Evolutionary conservation across 352 stramenopile genomes (phyloP).

Genomic region (Pythium brachiatum): DNA sequence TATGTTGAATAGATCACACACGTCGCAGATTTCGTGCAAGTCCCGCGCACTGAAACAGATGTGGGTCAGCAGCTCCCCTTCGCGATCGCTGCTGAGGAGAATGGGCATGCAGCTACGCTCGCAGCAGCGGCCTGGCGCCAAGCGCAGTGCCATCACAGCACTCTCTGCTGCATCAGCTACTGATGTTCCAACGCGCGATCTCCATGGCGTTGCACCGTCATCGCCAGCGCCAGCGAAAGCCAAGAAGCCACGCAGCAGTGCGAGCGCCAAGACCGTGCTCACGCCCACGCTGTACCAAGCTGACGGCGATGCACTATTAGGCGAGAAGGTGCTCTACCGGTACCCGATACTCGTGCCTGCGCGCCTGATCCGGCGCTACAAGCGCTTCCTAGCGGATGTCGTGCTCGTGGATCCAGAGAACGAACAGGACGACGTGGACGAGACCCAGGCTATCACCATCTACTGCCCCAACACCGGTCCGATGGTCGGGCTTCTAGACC

Average conservation of each 20-base stretch:
- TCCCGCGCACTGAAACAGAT: not conserved
- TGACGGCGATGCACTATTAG: not conserved
- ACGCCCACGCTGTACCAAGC: constrained; percentile 1
- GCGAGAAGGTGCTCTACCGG: constrained; percentile 38
- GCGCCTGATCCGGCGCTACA: constrained; percentile 70
- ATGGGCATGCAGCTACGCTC: constrained; percentile 43
- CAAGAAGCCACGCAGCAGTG: constrained; percentile 25
- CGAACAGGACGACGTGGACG: constrained; percentile 11
- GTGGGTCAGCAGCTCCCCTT: not conserved
- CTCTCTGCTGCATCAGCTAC: not conserved
- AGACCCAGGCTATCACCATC: constrained; percentile 53
- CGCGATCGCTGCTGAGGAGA: not conserved
- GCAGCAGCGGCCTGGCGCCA: constrained; percentile 1
- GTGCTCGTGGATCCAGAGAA: constrained; percentile 39
- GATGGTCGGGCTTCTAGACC: constrained; percentile 77
- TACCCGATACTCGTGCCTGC: constrained; percentile 59
- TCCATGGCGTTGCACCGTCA: not conserved
- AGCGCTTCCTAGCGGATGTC: constrained; percentile 80
- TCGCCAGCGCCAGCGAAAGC: constrained; percentile 27
- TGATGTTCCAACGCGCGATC: not conserved
- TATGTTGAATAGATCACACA: not conserved
- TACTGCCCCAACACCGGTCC: constrained; percentile 84
- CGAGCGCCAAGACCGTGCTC: not conserved
- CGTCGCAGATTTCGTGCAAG: constrained; percentile 15
- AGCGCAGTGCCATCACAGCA: constrained; percentile 5